Base-by-base conservation (phyloP, 768 basidiomycete species). In the Holtermanniella nyarrowii region DNA sequence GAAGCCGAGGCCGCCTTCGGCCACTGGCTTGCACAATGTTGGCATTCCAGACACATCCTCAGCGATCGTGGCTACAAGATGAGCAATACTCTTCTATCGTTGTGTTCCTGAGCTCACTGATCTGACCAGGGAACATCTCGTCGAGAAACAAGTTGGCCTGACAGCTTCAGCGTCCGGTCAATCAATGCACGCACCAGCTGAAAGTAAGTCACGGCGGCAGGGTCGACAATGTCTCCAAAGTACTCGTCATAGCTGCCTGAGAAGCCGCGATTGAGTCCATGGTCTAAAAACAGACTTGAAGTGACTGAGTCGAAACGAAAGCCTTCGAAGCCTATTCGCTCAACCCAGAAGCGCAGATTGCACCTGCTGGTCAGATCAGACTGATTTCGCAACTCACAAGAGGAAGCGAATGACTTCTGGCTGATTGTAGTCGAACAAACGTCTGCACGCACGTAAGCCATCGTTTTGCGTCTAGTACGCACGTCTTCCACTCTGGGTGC, bases 31-130 rank as follows among this genome's bases (percentile, higher is more conserved):
- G 18, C 43, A 40, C 14, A 58, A 47, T 5, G 57, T 58, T 14
- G 57, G 57, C 16, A 52, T 55, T n/a, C 57, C 57, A 22, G 57
- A 53, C 24, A 55, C 50, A 42, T 58, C 57, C 23, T 58, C 57
- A 16, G 57, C 57, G 27, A 58, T 55, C 11, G 57, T 58, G n/a
- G 57, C 46, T 48, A 20, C 13, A 16, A 37, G n/a, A n/a, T n/a
- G n/a, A n/a, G n/a, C n/a, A n/a, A n/a, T n/a, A n/a, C n/a, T n/a
- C n/a, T n/a, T n/a, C n/a, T n/a, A n/a, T n/a, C n/a, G n/a, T n/a
- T n/a, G n/a, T n/a, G n/a, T n/a, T n/a, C n/a, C 5, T n/a, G 11
- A n/a, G 25, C 44, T 25, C 25, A 37, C 46, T 48, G 3, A 48
- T 5, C n/a, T 48, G 16, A 13, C 46, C 46, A 4, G 26, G 25